phyloP scores from a whole-genome alignment of 345 rosid species.

The Arabidopsis thaliana region TAIR10.1 NC_003070.9:12536001-12536500 shows the following conservation, averaged over 20 bases:
- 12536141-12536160: not conserved
- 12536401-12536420: not conserved
- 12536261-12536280: not conserved
- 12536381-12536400: slow-evolving; percentile 12
- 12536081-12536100: slow-evolving; percentile 23
- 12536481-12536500: slow-evolving; percentile 38
- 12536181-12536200: no score
- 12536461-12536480: slow-evolving; percentile 8
- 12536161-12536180: no score
- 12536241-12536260: not conserved
- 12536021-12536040: not conserved
- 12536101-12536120: not conserved
- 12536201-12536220: no score
- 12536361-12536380: slow-evolving; percentile 62
- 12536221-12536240: no score
- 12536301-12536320: not conserved
- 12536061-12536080: not conserved
- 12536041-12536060: not conserved
- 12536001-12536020: not conserved
- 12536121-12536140: not conserved
- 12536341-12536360: not conserved
- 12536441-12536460: not conserved
- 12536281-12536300: not conserved
- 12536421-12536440: not conserved
- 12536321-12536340: slow-evolving; percentile 35